A percentile compares a stretch with the other conserved stretches of the same genome.
Evolutionary conservation across 441 rosid species (phyloP).

Genomic region (Populus hybrid): DNA sequence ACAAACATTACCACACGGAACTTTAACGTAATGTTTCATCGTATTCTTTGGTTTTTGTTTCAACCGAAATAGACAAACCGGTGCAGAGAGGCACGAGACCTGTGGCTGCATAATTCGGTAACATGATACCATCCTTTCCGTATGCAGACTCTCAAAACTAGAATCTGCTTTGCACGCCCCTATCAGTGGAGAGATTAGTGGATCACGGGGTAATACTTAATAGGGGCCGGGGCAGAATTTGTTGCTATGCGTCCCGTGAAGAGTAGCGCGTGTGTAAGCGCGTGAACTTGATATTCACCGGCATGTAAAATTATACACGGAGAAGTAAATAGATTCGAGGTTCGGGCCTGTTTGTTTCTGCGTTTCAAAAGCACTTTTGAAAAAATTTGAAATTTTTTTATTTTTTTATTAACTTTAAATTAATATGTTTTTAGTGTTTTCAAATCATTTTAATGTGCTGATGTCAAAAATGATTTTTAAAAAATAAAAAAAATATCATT

Average conservation of each 20-base stretch:
- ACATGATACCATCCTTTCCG: neutral
- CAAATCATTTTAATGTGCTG: no score
- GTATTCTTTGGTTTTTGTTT: neutral
- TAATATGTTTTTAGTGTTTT: no score
- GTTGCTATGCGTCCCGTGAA: neutral
- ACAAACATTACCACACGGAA: no score
- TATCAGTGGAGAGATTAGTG: neutral
- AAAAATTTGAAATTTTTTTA: no score
- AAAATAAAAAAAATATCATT: no score
- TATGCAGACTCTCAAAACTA: neutral
- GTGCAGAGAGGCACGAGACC: neutral
- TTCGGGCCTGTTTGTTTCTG: no score
- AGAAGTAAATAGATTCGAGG: neutral
- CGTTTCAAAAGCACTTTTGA: no score
- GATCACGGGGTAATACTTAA: neutral
- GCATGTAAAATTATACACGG: neutral
- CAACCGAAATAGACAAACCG: neutral
- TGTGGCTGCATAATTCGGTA: neutral
- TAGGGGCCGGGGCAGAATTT: neutral
- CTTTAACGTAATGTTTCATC: no score
- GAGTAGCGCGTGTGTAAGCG: neutral
- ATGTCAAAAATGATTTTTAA: no score
- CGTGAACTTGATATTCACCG: neutral
- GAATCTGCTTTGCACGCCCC: neutral
- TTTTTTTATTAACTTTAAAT: no score